Evolutionary conservation across 176 grass and related monocot species (phyloP), one percentile per base, ranked within the genome.

Genomic region (Panicum miliaceum): DNA sequence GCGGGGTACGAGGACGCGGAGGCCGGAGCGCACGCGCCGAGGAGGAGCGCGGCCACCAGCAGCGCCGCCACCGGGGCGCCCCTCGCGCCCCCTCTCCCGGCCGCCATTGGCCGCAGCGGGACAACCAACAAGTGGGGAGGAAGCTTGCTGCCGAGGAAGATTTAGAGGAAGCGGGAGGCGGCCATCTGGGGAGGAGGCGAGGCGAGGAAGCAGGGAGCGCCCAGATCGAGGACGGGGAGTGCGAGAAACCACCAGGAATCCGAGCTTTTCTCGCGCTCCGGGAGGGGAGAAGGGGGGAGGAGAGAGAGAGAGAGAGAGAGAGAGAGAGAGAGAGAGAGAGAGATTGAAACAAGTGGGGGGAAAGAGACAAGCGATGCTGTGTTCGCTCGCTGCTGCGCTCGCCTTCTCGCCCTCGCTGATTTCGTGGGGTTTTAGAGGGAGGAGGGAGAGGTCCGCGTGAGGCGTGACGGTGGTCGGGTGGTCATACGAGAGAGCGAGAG

Each of bases 1-100:
- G 81, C 68, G 14, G 89, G 89, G 69, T 87, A 87, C 35, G 89
- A 90, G 61, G 89, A 84, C 34, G 89, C 89, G 89, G 76, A 80
- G 23, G 85, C 75, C 10, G 84, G 82, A 7, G 34, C 68, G 50
- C 63, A 20, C 12, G 89, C 38, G 52, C 25, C 10, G 37, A 90
- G 52, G 61, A 90, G 85, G 35, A 90, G 75, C 68, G 81, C 76
- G 35, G 81, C 62, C 69, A 90, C 19, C 60, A 90, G 81, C 75
- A 88, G 54, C 88, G 12, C 84, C 73, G 61, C 61, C 34, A 66
- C 12, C 51, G 59, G 29, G 79, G 66, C n/a, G 79, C 42, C 40
- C 34, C 77, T 20, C 58, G 66, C n/a, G 79, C 42, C 40, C 34
- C 77, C 26, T 66, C 87, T n/a, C 48, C 22, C 20, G 35, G 51